These are phyloP conservation scores for Hypoxylon trugodes DNA, from an alignment of 495 filamentous ascomycete genomes.

Conservation along the genomic window DNA sequence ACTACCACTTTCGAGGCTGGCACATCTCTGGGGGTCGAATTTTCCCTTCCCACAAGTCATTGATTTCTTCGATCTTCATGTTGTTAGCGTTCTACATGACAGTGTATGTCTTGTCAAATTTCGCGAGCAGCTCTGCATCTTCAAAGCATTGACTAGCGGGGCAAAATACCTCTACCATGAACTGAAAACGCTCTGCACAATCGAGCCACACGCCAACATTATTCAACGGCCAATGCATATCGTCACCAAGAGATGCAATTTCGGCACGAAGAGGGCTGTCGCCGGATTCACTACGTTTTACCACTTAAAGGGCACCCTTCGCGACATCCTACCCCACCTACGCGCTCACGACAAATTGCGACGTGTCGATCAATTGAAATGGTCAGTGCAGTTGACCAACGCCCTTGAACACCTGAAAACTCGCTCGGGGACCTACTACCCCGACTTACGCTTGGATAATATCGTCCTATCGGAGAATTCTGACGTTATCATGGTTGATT, in stretches of 20 bases:
- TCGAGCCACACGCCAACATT: slow-evolving; percentile 54
- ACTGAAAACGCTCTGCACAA: slow-evolving; percentile 53
- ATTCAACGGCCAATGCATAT: slow-evolving; percentile 53
- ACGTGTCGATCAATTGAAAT: slow-evolving; percentile 50
- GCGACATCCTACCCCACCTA: slow-evolving; percentile 52
- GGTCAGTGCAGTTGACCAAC: slow-evolving; percentile 54
- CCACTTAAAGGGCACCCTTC: slow-evolving; percentile 52
- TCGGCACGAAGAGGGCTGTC: slow-evolving; percentile 55
- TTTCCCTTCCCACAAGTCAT: slow-evolving; percentile 44
- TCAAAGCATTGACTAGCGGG: slow-evolving; percentile 59
- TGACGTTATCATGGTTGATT: slow-evolving; percentile 59
- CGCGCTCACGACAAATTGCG: slow-evolving; percentile 49
- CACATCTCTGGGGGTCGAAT: slow-evolving; percentile 39
- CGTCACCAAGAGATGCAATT: slow-evolving; percentile 55
- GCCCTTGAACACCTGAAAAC: slow-evolving; percentile 51
- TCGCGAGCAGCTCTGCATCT: slow-evolving; percentile 48
- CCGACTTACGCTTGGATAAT: slow-evolving; percentile 60
- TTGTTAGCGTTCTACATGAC: slow-evolving; percentile 55
- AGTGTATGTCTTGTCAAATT: slow-evolving; percentile 56
- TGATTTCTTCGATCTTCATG: slow-evolving; percentile 51
- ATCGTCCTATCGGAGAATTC: slow-evolving; percentile 51
- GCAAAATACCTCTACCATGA: slow-evolving; percentile 60
- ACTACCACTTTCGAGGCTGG: slow-evolving; percentile 42
- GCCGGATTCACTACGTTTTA: slow-evolving; percentile 57
- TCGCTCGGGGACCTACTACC: slow-evolving; percentile 53